Evolutionary conservation across 75 land plant genomes (phyloP), one percentile per base, ranked within the genome.

Genomic region (Chamaecyparis obtusa): DNA sequence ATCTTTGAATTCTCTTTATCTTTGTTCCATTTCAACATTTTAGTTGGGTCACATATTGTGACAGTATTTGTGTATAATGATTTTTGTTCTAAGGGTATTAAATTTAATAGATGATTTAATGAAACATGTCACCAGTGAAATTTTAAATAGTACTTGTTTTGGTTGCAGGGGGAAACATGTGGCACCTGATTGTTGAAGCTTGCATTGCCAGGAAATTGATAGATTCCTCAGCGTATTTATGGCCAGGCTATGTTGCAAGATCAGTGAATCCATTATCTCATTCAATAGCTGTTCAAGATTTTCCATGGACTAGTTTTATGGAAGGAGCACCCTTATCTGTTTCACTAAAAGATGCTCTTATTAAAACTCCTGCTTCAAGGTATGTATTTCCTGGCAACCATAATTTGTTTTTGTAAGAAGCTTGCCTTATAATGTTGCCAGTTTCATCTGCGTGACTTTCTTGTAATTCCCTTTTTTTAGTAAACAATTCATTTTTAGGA

Each of bases 151-250:
- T 36, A 16, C 83, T 69, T 16, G 16, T 72, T 37, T 56, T 49
- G 33, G 77, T 88, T 89, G 89, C 98, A 98, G 99, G 92, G 89
- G 99, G 96, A 86, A 93, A 95, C 82, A 83, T 98, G 96, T 87
- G 92, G 41, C 99, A 98, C 83, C 82, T 98, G 86, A 98, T 98
- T 76, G 99, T 98, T 83, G 99, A 98, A 87, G 92, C 97, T 41
- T 98, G 99, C 87, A 96, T 98, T 87, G 92, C 99, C 11, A 90
- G 99, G 87, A 92, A 95, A 84, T 86, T 98, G 48, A 67, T 96
- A 86, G 99, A 96, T 57, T 93, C 94, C 74, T 95, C 98, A 36
- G 98, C 98, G 57, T 98, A 98, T 88, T 92, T 87, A 85, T 96
- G 98, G 99, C 99, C 95, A 43, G 97, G 95, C 35, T 94, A 92